phyloP scores from a whole-genome alignment of 1,139 yeast genomes.

The Geotrichum histeridarum region DNA sequence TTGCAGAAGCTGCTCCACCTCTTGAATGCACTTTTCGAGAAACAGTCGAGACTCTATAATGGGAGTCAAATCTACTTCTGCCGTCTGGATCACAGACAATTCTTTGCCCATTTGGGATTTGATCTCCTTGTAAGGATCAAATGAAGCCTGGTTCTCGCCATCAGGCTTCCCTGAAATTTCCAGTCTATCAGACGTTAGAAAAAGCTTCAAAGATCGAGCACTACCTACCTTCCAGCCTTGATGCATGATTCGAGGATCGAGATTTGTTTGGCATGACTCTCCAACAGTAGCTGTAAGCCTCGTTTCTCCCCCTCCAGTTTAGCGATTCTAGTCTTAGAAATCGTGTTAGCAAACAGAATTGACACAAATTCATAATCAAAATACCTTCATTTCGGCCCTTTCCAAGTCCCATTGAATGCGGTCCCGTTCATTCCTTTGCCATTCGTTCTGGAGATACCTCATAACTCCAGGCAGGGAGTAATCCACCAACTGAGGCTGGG shows the following conservation, averaged over 20 bases:
- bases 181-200: background rate
- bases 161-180: background rate
- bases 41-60: conserved; percentile 34
- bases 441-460: conserved; percentile 54
- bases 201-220: too few relatives aligned
- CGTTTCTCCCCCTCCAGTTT: conserved; percentile 41
- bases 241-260: conserved; percentile 28
- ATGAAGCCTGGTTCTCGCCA: background rate
- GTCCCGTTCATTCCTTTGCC: conserved; percentile 53
- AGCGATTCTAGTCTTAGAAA: conserved; percentile 37
- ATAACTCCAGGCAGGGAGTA: conserved; percentile 47
- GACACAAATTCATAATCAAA: background rate
- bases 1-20: conserved; percentile 36
- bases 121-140: conserved; percentile 9
- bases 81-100: conserved; percentile 11
- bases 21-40: conserved; percentile 37
- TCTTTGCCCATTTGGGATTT: conserved; percentile 14
- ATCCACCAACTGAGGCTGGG: conserved; percentile 27
- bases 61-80: conserved; percentile 29
- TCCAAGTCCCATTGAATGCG: conserved; percentile 54
- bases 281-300: conserved; percentile 32
- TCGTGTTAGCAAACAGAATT: background rate
- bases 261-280: conserved; percentile 32
- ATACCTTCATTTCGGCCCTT: conserved; percentile 47
- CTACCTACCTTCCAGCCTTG: conserved; percentile 8